Evolutionary conservation across 2,329 filamentous ascomycete species (phyloP).

Genomic region (Niveomyces coronatus): DNA sequence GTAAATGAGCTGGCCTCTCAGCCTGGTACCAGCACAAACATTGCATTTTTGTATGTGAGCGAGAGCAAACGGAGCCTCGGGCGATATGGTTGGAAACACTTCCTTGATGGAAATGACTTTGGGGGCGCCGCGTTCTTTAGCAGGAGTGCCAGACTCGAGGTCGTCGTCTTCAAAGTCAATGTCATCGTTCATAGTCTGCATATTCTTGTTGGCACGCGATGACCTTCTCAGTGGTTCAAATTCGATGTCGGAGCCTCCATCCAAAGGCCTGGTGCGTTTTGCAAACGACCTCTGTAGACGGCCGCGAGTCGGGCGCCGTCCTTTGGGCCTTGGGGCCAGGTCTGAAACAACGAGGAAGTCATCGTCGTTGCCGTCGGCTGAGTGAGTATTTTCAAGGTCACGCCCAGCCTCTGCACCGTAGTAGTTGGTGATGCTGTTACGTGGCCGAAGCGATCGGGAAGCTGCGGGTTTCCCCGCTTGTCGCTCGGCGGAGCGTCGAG

Average conservation of each 20-base stretch:
- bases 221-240: slow-evolving; percentile 43
- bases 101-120: slow-evolving; percentile 61
- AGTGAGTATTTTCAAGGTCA: not conserved
- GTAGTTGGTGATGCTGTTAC: slow-evolving; percentile 12
- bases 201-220: slow-evolving; percentile 33
- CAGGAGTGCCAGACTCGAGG: slow-evolving; percentile 36
- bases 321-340: slow-evolving; percentile 16
- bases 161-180: slow-evolving; percentile 49
- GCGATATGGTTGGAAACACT: slow-evolving; percentile 53
- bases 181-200: slow-evolving; percentile 38
- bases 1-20: slow-evolving; percentile 60
- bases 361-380: slow-evolving; percentile 17
- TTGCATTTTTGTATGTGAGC: slow-evolving; percentile 65
- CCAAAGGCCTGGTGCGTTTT: not conserved
- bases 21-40: slow-evolving; percentile 44
- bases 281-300: not conserved
- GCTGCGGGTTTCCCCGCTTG: not conserved
- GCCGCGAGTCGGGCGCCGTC: slow-evolving; percentile 14
- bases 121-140: slow-evolving; percentile 32
- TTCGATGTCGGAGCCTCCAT: slow-evolving; percentile 25
- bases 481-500: slow-evolving; percentile 4
- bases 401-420: not conserved
- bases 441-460: slow-evolving; percentile 15
- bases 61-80: slow-evolving; percentile 55
- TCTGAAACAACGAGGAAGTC: slow-evolving; percentile 29